phyloP scores from a whole-genome alignment of 2,329 filamentous ascomycete species.

The Fusarium foetens region DNA sequence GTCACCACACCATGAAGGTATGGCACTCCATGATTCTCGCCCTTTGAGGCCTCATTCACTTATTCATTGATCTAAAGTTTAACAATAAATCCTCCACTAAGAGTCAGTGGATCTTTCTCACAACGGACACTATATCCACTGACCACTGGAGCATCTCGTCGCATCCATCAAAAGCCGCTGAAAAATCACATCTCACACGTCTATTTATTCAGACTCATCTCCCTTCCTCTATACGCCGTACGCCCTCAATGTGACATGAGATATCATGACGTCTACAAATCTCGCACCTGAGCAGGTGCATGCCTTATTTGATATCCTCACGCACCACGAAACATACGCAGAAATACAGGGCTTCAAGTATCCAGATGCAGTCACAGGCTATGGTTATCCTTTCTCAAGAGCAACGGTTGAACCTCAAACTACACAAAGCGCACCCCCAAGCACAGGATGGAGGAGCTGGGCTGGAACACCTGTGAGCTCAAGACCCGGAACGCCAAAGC shows the following conservation, averaged over 20 bases:
- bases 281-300: conserved; percentile 56
- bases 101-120: not conserved
- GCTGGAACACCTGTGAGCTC: conserved; percentile 41
- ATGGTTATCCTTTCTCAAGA: conserved; percentile 74
- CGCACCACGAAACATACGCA: conserved; percentile 67
- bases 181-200: not conserved
- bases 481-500: conserved; percentile 44
- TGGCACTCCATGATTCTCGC: not conserved
- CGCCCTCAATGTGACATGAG: conserved; percentile 23
- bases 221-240: not conserved
- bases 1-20: conserved; percentile 20
- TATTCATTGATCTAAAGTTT: not conserved
- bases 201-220: not conserved
- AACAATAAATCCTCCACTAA: not conserved
- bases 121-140: not conserved
- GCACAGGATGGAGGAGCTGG: conserved; percentile 32
- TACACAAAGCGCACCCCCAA: conserved; percentile 19
- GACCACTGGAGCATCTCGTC: not conserved
- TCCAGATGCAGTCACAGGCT: conserved; percentile 70
- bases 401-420: conserved; percentile 28
- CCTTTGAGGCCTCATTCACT: not conserved
- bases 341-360: conserved; percentile 79
- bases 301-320: conserved; percentile 69
- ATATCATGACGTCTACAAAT: conserved; percentile 39
- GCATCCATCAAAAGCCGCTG: not conserved